These are phyloP conservation scores for Neurospora crassa DNA, from an alignment of 2,329 filamentous ascomycete genomes.

Conservation along the genomic window DNA sequence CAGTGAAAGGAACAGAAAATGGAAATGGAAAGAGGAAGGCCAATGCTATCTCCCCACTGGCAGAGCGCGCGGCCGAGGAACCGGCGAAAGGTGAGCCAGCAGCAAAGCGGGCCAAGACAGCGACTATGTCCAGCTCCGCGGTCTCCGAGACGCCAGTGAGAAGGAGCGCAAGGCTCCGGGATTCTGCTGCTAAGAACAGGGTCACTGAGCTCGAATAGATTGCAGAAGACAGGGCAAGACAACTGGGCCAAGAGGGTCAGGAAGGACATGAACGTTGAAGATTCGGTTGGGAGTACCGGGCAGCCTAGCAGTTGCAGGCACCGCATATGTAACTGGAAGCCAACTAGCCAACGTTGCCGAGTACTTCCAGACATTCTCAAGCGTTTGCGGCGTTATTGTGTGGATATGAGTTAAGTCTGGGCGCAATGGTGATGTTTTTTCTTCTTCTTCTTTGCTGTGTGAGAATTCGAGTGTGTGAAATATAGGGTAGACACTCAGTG, in stretches of 20 bases:
- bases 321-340: slow-evolving; percentile 42
- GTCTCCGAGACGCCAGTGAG: background rate
- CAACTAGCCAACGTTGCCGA: slow-evolving; percentile 39
- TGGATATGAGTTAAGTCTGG: slow-evolving; percentile 20
- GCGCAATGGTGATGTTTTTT: background rate
- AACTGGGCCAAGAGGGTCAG: slow-evolving; percentile 50
- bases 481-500: background rate
- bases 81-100: background rate
- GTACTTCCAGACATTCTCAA: slow-evolving; percentile 43
- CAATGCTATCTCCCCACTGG: background rate
- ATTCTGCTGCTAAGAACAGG: background rate
- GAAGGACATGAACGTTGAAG: slow-evolving; percentile 50
- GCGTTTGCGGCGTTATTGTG: slow-evolving; percentile 56
- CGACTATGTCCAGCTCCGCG: background rate
- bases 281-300: slow-evolving; percentile 47
- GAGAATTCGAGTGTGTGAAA: background rate
- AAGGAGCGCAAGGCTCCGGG: background rate
- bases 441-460: background rate
- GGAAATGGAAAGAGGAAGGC: background rate
- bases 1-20: background rate
- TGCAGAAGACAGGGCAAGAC: slow-evolving; percentile 38
- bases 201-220: background rate
- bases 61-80: background rate
- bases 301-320: slow-evolving; percentile 17
- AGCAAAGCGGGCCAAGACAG: background rate